Base-by-base conservation (phyloP, 2,329 filamentous ascomycete species). In the Diaporthe humulicola region DNA sequence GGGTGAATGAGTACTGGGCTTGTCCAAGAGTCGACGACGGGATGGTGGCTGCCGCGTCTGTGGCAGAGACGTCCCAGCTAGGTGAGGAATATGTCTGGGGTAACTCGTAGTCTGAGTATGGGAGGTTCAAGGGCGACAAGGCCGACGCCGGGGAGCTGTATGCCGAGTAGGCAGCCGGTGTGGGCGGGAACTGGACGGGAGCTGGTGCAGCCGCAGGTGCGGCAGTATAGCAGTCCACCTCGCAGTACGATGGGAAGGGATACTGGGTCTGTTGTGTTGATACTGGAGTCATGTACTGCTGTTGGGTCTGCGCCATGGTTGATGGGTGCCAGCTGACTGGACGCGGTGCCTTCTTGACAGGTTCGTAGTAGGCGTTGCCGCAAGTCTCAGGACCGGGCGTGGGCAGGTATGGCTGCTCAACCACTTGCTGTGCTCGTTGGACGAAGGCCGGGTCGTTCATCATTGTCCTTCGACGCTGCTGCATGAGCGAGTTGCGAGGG, bases 271-370 rank as follows among this genome's bases (percentile, higher is more conserved):
- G 74, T 73, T 83, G 82, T 78, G 82, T 74, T 58, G 74, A 64
- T n/a, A 73, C 57, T 17, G 73, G 70, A 30, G 69, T 57, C 50
- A 74, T 80, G 14, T 69, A 69, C 70, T 85, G 83, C 70, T 85
- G 83, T 64, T 83, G 81, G 75, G 83, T 82, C 22, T 84, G 81
- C 79, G 81, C 81, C 71, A 83, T 45, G 80, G 92, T 90, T 30
- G 90, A 89, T 3, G 93, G 92, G 81, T 95, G 94, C 94, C 94
- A 95, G 86, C 93, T 95, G 60, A 94, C 86, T 8, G 93, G 93
- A 56, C 93, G 89, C 70, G 84, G 84, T 52, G 87, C 83, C 79
- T 84, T 82, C 78, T 82, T 84, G 52, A 82, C 76, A 5, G 80
- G 82, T 36, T 83, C 81, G 73, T 82, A 81, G 48, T 79, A 77